Evolutionary conservation across 164 flowering plant genomes (phyloP), one percentile per base, ranked within the genome.

Genomic region (Pachysandra terminalis): DNA sequence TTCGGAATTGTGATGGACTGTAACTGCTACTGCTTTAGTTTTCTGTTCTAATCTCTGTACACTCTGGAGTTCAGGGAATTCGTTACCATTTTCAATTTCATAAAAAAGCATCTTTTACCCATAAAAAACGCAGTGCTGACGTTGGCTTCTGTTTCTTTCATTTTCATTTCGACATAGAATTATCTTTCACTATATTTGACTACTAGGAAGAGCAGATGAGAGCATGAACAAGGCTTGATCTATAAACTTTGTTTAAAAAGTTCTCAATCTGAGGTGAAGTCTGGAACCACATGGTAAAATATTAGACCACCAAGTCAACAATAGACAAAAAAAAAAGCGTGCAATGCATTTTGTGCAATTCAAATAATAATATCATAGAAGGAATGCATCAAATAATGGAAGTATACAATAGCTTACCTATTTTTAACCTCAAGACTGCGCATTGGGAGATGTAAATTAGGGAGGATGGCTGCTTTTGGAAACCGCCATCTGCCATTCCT

Each of bases 361-460:
- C 9, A 56, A 23, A 56, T 56, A 45, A 45, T 45, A 10, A 45
- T 45, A 45, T 45, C 51, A 3, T 23, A 0, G 41, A 5, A 41
- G 3, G 27, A 22, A 27, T 3, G 5, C 3, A 22, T 41, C 17
- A 59, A 35, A 12, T 45, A 22, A 9, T 21, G 28, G 21, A 45
- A 26, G 22, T 14, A 49, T 26, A 23, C 6, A 41, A 56, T 8
- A 23, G 28, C 63, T 69, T 68, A 90, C 98, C 95, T 81, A 68
- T 90, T 89, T 71, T 93, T 87, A 21, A 83, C 86, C 79, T 93
- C 96, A 67, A 73, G 69, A 78, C 95, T 93, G 21, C 91, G 96
- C 91, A 90, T 93, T 37, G 98, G 98, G 53, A 90, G 93, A 81
- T 93, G 96, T 59, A 84, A 80, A 75, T 80, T 84, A 10, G 87